Conservation (phyloP, 1,139 yeast species). For the Diutina scorzettiae region DNA sequence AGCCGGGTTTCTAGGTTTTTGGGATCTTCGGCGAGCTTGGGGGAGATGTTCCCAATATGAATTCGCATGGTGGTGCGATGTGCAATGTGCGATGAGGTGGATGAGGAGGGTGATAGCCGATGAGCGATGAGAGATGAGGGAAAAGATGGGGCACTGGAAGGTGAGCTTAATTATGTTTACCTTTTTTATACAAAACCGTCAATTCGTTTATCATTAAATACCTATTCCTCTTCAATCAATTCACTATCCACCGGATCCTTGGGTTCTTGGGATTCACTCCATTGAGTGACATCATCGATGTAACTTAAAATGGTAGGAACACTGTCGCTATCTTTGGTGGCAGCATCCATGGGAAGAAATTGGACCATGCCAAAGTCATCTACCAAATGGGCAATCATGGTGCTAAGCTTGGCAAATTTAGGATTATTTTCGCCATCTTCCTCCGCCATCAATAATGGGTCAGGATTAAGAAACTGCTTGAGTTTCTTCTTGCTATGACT, state of each 20-base stretch:
- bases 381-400: constrained; percentile 74
- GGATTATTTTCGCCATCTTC: constrained; percentile 43
- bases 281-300: constrained; percentile 93
- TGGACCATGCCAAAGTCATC: constrained; percentile 99
- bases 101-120: not conserved
- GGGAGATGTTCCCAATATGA: constrained; percentile 62
- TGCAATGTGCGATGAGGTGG: not conserved
- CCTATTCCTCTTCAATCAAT: not conserved
- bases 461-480: constrained; percentile 83
- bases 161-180: too few relatives aligned
- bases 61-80: constrained; percentile 17
- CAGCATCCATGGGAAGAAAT: constrained; percentile 76
- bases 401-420: constrained; percentile 60
- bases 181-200: too few relatives aligned
- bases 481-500: constrained; percentile 63
- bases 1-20: constrained; percentile 35
- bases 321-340: constrained; percentile 56
- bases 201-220: not conserved
- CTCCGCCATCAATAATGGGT: constrained; percentile 57
- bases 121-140: not conserved
- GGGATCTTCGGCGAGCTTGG: constrained; percentile 32
- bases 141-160: not conserved
- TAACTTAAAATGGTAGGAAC: constrained; percentile 79
- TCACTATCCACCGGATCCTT: constrained; percentile 51
- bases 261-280: constrained; percentile 96